phyloP scores from a whole-genome alignment of 2,329 filamentous ascomycete species.

The Phoma herbarum region DNA sequence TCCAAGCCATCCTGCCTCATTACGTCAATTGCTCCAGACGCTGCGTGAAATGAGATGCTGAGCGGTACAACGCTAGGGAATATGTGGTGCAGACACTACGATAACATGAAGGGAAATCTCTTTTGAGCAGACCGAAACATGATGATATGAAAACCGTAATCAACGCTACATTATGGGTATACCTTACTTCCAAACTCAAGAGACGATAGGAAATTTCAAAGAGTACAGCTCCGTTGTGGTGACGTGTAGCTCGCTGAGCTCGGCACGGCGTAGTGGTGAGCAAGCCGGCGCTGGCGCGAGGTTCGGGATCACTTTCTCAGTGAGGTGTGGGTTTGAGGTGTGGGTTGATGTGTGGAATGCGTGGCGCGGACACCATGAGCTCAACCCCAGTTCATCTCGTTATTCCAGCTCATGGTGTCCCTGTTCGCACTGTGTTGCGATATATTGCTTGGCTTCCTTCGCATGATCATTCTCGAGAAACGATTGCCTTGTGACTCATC shows the following conservation, averaged over 20 bases:
- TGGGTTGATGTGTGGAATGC: neutral
- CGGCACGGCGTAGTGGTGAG: slow-evolving; percentile 8
- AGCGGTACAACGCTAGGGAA: slow-evolving; percentile 4
- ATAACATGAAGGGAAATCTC: slow-evolving; percentile 16
- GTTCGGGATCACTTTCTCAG: slow-evolving; percentile 53
- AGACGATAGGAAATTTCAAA: slow-evolving; percentile 35
- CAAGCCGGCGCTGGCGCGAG: slow-evolving; percentile 34
- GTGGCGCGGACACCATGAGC: neutral
- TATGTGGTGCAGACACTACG: slow-evolving; percentile 18
- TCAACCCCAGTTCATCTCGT: slow-evolving; percentile 49
- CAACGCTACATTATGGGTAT: slow-evolving; percentile 50
- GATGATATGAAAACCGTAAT: slow-evolving; percentile 27
- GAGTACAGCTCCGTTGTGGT: slow-evolving; percentile 45
- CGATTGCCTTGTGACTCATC: slow-evolving; percentile 46
- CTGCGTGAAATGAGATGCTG: slow-evolving; percentile 13
- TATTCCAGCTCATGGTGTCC: slow-evolving; percentile 46
- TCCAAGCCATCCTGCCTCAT: slow-evolving; percentile 26
- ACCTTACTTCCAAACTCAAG: slow-evolving; percentile 38
- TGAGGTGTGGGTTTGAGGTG: slow-evolving; percentile 33
- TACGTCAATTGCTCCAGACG: slow-evolving; percentile 25
- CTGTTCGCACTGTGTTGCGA: slow-evolving; percentile 48
- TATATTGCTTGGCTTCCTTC: slow-evolving; percentile 48
- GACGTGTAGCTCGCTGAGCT: slow-evolving; percentile 46
- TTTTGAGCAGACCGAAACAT: slow-evolving; percentile 15
- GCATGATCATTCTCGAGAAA: slow-evolving; percentile 48